Percentiles rank a stretch among this genome's conserved stretches.
These are phyloP conservation scores for Solanum gracilifrons DNA, from an alignment of 257 asterid genomes.

Conservation along the genomic window DNA sequence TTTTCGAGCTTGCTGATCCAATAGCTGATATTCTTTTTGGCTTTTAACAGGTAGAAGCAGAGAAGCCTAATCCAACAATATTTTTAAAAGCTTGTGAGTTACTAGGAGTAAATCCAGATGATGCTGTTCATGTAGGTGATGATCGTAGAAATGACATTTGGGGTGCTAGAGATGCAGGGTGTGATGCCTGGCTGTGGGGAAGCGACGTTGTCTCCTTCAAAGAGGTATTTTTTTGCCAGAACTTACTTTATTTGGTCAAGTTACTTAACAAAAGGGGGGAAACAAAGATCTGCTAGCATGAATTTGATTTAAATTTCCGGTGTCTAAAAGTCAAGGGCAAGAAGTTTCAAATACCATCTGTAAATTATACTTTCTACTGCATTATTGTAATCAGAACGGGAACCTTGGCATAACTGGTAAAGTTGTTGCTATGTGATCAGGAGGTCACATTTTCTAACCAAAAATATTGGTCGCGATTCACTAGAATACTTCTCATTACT, in stretches of 20 bases:
- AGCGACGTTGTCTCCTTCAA: conserved; percentile 81
- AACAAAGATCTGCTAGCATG: not conserved
- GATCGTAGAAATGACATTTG: conserved; percentile 93
- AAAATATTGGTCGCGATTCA: not conserved
- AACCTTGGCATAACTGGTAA: not conserved
- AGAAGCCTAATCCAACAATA: conserved; percentile 94
- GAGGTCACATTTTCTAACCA: not conserved
- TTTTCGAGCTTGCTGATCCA: not conserved
- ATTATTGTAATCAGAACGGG: not conserved
- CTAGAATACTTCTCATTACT: not conserved
- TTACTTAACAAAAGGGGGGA: not conserved
- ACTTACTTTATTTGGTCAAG: not conserved
- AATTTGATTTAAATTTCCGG: not conserved
- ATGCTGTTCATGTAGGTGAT: conserved; percentile 96
- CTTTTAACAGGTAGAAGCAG: conserved; percentile 83
- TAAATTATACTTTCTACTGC: not conserved
- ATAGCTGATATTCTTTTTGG: not conserved
- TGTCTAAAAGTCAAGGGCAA: not conserved
- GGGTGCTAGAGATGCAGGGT: conserved; percentile 99
- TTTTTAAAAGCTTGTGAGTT: conserved; percentile 91
- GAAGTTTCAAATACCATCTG: not conserved
- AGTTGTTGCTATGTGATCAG: not conserved
- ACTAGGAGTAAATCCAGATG: conserved; percentile 85
- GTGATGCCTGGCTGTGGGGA: conserved; percentile 99
- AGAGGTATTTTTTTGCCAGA: conserved; percentile 41